Percentiles rank a stretch among this genome's conserved stretches.
These are phyloP conservation scores for Talaromyces sp. DNA, from an alignment of 2,329 filamentous ascomycete genomes.

Conservation along the genomic window DNA sequence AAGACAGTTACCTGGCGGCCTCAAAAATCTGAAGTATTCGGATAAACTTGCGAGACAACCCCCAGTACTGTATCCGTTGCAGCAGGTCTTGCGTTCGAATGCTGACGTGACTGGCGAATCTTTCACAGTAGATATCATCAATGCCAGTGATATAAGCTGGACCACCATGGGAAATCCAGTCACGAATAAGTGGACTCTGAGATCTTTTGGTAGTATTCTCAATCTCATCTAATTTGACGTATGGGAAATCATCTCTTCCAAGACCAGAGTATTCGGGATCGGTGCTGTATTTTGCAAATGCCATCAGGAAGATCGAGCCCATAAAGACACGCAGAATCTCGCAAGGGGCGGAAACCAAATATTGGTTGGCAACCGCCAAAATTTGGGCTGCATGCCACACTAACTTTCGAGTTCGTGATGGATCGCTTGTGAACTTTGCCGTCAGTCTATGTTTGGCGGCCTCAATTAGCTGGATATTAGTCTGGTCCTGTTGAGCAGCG, in stretches of 20 bases:
- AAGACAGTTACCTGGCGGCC: not conserved
- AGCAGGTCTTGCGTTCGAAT: slow-evolving; percentile 6
- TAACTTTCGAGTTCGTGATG: slow-evolving; percentile 2
- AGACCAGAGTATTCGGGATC: too few relatives aligned
- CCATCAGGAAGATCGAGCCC: slow-evolving; percentile 11
- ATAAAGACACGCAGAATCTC: slow-evolving; percentile 14
- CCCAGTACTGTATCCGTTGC: slow-evolving; percentile 10
- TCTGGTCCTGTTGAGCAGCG: not conserved
- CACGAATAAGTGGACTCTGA: not conserved
- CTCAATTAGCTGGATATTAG: not conserved
- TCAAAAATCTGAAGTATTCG: slow-evolving; percentile 13
- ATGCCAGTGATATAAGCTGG: slow-evolving; percentile 2
- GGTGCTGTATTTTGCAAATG: not conserved
- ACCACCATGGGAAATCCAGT: slow-evolving; percentile 9
- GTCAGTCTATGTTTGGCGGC: slow-evolving; percentile 1
- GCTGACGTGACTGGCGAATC: slow-evolving; percentile 6
- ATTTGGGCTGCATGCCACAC: slow-evolving; percentile 14
- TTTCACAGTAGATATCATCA: not conserved
- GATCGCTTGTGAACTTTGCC: not conserved
- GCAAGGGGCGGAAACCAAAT: slow-evolving; percentile 12
- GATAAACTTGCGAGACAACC: slow-evolving; percentile 9
- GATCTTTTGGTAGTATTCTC: not conserved
- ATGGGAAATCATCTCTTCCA: not conserved
- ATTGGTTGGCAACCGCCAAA: slow-evolving; percentile 8
- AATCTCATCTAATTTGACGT: not conserved